These are phyloP conservation scores for Priceomyces medius DNA, from an alignment of 805 yeast genomes.

Conservation along the genomic window DNA sequence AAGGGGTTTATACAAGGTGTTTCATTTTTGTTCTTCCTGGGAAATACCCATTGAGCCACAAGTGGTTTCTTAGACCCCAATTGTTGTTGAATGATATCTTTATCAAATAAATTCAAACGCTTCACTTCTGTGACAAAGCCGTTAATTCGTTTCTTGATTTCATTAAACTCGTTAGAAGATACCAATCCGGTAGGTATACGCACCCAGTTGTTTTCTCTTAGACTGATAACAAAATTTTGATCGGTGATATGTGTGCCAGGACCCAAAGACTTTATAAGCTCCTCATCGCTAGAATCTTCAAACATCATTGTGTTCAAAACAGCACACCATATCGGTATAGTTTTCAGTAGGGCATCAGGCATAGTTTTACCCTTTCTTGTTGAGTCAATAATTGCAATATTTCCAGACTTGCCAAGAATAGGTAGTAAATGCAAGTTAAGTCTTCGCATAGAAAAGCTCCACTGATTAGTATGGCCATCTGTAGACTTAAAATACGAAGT, in stretches of 20 bases:
- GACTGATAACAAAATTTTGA: constrained; percentile 1
- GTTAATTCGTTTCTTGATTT: constrained; percentile 50
- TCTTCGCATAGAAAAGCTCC: constrained; percentile 75
- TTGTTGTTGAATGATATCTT: constrained; percentile 26
- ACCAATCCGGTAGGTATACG: constrained; percentile 42
- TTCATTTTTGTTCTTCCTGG: constrained; percentile 33
- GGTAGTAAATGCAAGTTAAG: constrained; percentile 71
- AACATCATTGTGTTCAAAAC: constrained; percentile 60
- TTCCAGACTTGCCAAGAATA: constrained; percentile 39
- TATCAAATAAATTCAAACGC: constrained; percentile 39
- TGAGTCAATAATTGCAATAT: constrained; percentile 71
- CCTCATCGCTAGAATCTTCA: constrained; percentile 21
- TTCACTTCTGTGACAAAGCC: constrained; percentile 45
- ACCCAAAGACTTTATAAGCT: constrained; percentile 3
- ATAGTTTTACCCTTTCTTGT: constrained; percentile 81
- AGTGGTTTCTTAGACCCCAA: constrained; percentile 42
- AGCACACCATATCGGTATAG: constrained; percentile 91
- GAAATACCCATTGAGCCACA: constrained; percentile 70
- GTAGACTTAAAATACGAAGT: constrained; percentile 83
- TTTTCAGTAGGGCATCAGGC: constrained; percentile 86
- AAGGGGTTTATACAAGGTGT: background rate
- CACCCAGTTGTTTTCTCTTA: constrained; percentile 33
- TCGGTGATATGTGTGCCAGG: background rate
- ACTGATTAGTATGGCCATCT: constrained; percentile 82
- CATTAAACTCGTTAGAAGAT: constrained; percentile 53